These are phyloP conservation scores for Sechiopsis laciniata DNA, from an alignment of 306 rosid genomes.

Conservation along the genomic window DNA sequence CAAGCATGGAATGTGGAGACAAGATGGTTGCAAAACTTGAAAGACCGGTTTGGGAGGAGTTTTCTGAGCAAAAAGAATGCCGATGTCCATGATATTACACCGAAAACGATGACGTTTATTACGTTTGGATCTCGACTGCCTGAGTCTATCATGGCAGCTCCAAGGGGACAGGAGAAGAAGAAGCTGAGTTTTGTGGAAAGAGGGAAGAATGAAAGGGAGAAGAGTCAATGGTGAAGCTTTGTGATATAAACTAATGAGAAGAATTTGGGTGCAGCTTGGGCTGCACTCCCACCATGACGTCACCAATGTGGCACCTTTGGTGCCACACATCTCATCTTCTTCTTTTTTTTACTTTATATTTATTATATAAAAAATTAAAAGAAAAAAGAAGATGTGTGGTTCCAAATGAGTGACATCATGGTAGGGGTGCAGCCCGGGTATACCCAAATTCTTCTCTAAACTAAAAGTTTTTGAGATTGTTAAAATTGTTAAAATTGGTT, in stretches of 20 bases:
- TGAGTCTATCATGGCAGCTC: slow-evolving; percentile 3
- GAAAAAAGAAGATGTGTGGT: too few species aligned
- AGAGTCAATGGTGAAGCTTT: not conserved
- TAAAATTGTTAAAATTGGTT: too few species aligned
- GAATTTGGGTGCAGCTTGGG: too few species aligned
- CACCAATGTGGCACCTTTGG: too few species aligned
- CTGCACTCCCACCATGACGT: too few species aligned
- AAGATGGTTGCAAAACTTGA: slow-evolving; percentile 59
- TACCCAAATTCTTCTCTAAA: too few species aligned
- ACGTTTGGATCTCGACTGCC: not conserved
- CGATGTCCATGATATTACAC: slow-evolving; percentile 65
- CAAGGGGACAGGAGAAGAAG: not conserved
- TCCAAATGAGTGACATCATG: too few species aligned
- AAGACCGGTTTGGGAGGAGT: slow-evolving; percentile 40
- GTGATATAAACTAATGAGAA: too few species aligned
- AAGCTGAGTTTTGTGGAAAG: not conserved
- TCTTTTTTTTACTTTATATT: too few species aligned
- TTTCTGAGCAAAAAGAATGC: slow-evolving; percentile 41
- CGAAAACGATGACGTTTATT: slow-evolving; percentile 36
- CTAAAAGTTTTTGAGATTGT: not conserved
- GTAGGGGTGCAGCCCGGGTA: too few species aligned
- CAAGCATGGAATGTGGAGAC: slow-evolving; percentile 66
- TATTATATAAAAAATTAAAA: too few species aligned
- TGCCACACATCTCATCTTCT: too few species aligned
- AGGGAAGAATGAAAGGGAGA: not conserved